These are phyloP conservation scores for Friedmanniomyces simplex DNA, from an alignment of 495 filamentous ascomycete species.

Conservation along the genomic window DNA sequence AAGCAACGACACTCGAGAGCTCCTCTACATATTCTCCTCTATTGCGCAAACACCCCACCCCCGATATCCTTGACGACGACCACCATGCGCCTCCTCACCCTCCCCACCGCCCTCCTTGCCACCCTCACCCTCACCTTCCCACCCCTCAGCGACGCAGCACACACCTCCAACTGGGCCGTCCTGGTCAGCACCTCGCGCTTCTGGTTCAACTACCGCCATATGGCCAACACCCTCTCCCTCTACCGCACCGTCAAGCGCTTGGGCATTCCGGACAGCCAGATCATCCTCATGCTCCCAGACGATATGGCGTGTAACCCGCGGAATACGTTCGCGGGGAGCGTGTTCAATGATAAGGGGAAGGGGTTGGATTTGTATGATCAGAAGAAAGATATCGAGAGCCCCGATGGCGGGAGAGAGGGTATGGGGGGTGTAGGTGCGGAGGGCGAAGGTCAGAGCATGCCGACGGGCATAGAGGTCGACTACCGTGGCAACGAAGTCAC, in stretches of 20 bases:
- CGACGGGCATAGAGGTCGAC: conserved; percentile 75
- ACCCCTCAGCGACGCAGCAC: conserved; percentile 50
- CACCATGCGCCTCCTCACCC: conserved; percentile 12
- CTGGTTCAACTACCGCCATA: conserved; percentile 99
- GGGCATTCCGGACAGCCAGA: conserved; percentile 95
- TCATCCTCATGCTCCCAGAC: conserved; percentile 98
- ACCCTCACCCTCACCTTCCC: conserved; percentile 27
- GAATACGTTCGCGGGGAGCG: conserved; percentile 93
- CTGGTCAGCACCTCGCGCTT: conserved; percentile 97
- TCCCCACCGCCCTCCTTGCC: conserved; percentile 9
- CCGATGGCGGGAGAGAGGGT: neutral
- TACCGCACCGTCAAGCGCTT: conserved; percentile 98
- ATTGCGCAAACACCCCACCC: too few relatives aligned
- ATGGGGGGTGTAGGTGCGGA: neutral
- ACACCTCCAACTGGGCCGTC: conserved; percentile 98
- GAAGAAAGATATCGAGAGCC: neutral
- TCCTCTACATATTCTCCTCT: too few relatives aligned
- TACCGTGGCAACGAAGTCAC: conserved; percentile 98
- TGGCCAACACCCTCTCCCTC: conserved; percentile 93
- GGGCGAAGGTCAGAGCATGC: conserved; percentile 8
- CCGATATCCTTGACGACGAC: too few relatives aligned
- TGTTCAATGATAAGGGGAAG: conserved; percentile 96
- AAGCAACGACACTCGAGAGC: too few relatives aligned
- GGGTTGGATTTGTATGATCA: conserved; percentile 94
- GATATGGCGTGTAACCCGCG: conserved; percentile 99